These are phyloP conservation scores for Penicillium psychrosexuale DNA, from an alignment of 2,329 filamentous ascomycete genomes.

Conservation along the genomic window DNA sequence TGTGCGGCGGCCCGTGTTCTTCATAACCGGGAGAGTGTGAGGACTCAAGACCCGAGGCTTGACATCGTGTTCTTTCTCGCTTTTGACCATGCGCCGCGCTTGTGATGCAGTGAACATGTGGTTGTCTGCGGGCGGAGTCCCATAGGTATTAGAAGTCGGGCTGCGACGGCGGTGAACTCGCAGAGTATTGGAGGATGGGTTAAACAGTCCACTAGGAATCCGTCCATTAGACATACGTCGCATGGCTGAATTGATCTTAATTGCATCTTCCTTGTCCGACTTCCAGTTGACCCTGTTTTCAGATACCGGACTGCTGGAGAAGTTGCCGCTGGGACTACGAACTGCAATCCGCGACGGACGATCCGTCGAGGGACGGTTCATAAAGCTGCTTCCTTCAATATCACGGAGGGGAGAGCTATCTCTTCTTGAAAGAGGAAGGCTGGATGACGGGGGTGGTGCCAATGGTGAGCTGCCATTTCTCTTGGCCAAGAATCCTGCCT, in stretches of 20 bases:
- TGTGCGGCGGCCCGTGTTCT: slow-evolving; percentile 46
- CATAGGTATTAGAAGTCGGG: slow-evolving; percentile 49
- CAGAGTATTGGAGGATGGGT: slow-evolving; percentile 37
- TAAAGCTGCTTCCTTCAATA: slow-evolving; percentile 50
- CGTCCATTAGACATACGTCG: slow-evolving; percentile 48
- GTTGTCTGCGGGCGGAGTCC: slow-evolving; percentile 57
- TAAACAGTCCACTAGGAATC: slow-evolving; percentile 36
- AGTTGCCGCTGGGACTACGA: slow-evolving; percentile 40
- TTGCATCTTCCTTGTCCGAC: slow-evolving; percentile 49
- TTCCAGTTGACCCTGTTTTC: slow-evolving; percentile 52
- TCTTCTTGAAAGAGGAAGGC: slow-evolving; percentile 59
- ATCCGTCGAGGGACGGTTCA: slow-evolving; percentile 47
- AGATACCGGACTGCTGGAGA: slow-evolving; percentile 38
- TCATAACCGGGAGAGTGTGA: slow-evolving; percentile 57
- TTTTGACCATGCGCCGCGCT: slow-evolving; percentile 64
- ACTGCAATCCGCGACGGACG: slow-evolving; percentile 39
- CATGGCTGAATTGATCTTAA: slow-evolving; percentile 56
- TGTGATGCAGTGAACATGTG: slow-evolving; percentile 63
- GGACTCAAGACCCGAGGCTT: slow-evolving; percentile 61
- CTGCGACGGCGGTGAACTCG: slow-evolving; percentile 55
- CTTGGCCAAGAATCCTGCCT: slow-evolving; percentile 79
- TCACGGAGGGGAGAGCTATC: slow-evolving; percentile 55
- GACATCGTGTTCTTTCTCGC: slow-evolving; percentile 55
- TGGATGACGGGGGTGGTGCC: slow-evolving; percentile 56
- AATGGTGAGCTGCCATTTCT: slow-evolving; percentile 64